Conservation (phyloP, 2,329 filamentous ascomycete species). For the Moelleriella libera region DNA sequence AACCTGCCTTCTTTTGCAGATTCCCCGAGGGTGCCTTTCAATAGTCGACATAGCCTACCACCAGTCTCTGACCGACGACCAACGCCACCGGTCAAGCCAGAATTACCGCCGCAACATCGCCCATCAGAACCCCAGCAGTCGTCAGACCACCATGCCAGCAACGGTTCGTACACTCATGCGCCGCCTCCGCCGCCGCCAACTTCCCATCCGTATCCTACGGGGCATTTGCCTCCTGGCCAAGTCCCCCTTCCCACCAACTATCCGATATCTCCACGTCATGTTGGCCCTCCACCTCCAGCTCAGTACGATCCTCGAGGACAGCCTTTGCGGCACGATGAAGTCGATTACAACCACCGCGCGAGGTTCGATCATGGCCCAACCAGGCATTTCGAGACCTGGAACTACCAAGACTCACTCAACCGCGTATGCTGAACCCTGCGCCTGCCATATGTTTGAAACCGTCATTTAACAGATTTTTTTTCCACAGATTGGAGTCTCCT, state of each 20-base stretch:
- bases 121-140: conserved; percentile 21
- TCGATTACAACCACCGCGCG: conserved; percentile 22
- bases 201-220: conserved; percentile 24
- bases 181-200: conserved; percentile 16
- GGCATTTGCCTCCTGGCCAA: conserved; percentile 31
- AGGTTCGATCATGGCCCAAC: conserved; percentile 31
- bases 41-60: conserved; percentile 21
- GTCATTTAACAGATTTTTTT: not conserved
- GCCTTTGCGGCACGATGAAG: conserved; percentile 28
- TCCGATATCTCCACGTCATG: conserved; percentile 36
- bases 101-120: conserved; percentile 18
- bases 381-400: conserved; percentile 37
- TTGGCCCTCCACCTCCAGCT: conserved; percentile 22
- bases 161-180: conserved; percentile 21
- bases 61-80: conserved; percentile 25
- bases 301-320: conserved; percentile 30
- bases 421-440: conserved; percentile 15
- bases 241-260: conserved; percentile 32
- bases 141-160: conserved; percentile 21
- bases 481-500: conserved; percentile 32
- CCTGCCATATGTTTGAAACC: no score
- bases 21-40: conserved; percentile 20
- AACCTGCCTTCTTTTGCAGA: conserved; percentile 28
- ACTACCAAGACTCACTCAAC: conserved; percentile 36
- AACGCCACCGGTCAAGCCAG: conserved; percentile 27